Base-by-base conservation (phyloP, 768 basidiomycete genomes). In the Amyloporia xantha region DNA sequence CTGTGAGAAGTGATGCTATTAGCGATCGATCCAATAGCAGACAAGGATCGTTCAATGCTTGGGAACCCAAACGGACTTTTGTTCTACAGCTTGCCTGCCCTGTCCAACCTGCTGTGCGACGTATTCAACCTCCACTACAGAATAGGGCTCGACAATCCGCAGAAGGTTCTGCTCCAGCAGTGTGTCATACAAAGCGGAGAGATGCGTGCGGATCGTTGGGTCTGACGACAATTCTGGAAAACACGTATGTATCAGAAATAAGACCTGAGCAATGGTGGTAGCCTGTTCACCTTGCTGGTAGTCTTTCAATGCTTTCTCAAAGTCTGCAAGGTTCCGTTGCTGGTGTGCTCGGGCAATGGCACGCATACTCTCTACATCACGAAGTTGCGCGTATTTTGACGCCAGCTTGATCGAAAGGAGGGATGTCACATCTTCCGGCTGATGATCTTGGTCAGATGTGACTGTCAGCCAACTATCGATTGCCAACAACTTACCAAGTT, bases 361-460 rank as follows among this genome's bases (percentile, higher is more conserved):
- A 33, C 92, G 85, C 91, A 99, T 96, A 45, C 90, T 91, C 62
- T 97, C 91, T 13, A 97, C 86, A 47, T 97, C 94, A 23, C 87
- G 76, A 21, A 86, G 67, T 48, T 91, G 86, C 0, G 89, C 86
- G 59, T 95, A 95, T 61, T 91, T 90, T 23, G 81, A 71, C 0
- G 92, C 91, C 10, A 92, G 77, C 65, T 98, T 98, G 62, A 91
- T 81, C 3, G 84, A 78, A 7, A 95, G 69, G 4, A 99, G 79
- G 0, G 89, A 78, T 1, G 84, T 86, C 2, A 98, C 91, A 60
- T 99, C 96, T 64, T 97, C 95, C 0, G 94, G 86, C 93, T 97
- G 48, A 17, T 38, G 26, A 48, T 39, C 37, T 19, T 30, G 12
- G 7, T 15, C 9, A 33, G 30, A 7, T 7, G 30, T 7, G 28